These are phyloP conservation scores for Candida pseudoglaebosa DNA, from an alignment of 805 yeast species.

Conservation along the genomic window DNA sequence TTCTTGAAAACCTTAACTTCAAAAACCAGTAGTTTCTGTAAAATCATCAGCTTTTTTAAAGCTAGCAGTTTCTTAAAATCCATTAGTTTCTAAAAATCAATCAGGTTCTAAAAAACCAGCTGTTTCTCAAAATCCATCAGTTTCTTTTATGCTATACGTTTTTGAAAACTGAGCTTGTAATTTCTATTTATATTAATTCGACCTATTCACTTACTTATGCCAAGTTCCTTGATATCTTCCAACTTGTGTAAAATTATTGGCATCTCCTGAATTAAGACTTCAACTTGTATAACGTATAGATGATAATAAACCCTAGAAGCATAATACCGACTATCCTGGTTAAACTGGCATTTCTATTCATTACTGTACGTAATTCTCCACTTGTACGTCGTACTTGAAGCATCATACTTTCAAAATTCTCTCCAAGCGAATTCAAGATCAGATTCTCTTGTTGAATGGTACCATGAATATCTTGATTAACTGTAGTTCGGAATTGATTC, in stretches of 20 bases:
- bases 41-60: too few relatives aligned
- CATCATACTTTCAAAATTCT: conserved; percentile 36
- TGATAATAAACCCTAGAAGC: conserved; percentile 28
- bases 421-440: conserved; percentile 35
- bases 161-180: too few relatives aligned
- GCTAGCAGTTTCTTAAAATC: too few relatives aligned
- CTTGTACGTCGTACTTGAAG: conserved; percentile 36
- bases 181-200: background rate
- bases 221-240: background rate
- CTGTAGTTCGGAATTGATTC: conserved; percentile 39
- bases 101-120: too few relatives aligned
- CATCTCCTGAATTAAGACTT: conserved; percentile 14
- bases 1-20: too few relatives aligned
- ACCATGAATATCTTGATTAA: conserved; percentile 40
- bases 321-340: conserved; percentile 35
- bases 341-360: conserved; percentile 40
- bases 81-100: too few relatives aligned
- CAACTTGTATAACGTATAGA: conserved; percentile 38
- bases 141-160: too few relatives aligned
- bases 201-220: background rate
- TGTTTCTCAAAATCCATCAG: too few relatives aligned
- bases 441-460: conserved; percentile 37
- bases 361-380: conserved; percentile 36
- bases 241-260: background rate
- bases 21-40: too few relatives aligned